These are phyloP conservation scores for Cicer yamashitae DNA, from an alignment of 306 rosid species.

Conservation along the genomic window DNA sequence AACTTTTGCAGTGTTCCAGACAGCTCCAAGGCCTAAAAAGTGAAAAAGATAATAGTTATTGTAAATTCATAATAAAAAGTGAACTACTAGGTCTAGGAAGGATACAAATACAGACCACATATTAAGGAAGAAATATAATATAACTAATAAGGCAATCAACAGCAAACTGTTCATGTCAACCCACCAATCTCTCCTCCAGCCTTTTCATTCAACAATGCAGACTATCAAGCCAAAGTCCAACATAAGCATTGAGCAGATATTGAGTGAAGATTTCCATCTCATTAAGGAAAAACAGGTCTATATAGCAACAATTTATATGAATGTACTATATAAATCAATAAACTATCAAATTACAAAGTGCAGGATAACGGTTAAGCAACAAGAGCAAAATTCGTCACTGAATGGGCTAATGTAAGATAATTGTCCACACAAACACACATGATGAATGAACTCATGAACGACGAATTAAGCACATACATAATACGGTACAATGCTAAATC, in stretches of 20 bases:
- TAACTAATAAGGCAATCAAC: constrained; percentile 11
- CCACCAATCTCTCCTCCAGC: constrained; percentile 13
- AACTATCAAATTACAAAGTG: constrained; percentile 16
- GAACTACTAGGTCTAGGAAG: not conserved
- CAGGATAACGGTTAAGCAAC: constrained; percentile 1
- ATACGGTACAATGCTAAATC: not conserved
- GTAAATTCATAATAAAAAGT: not conserved
- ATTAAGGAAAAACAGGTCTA: not conserved
- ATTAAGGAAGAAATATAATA: not conserved
- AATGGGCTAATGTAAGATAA: constrained; percentile 13
- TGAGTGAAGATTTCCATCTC: not conserved
- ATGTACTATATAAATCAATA: constrained; percentile 5
- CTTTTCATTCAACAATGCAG: constrained; percentile 23
- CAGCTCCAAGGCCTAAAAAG: constrained; percentile 86
- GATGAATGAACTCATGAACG: not conserved
- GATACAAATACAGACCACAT: not conserved
- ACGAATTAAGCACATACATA: not conserved
- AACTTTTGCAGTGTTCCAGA: constrained; percentile 98
- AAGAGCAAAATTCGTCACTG: not conserved
- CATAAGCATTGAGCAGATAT: not conserved
- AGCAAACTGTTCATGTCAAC: not conserved
- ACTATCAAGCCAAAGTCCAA: not conserved
- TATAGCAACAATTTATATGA: constrained; percentile 3
- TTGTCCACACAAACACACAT: constrained; percentile 16
- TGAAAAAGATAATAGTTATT: not conserved